phyloP scores from a whole-genome alignment of 2,329 filamentous ascomycete species.

The Pseudopyricularia javanii region DNA sequence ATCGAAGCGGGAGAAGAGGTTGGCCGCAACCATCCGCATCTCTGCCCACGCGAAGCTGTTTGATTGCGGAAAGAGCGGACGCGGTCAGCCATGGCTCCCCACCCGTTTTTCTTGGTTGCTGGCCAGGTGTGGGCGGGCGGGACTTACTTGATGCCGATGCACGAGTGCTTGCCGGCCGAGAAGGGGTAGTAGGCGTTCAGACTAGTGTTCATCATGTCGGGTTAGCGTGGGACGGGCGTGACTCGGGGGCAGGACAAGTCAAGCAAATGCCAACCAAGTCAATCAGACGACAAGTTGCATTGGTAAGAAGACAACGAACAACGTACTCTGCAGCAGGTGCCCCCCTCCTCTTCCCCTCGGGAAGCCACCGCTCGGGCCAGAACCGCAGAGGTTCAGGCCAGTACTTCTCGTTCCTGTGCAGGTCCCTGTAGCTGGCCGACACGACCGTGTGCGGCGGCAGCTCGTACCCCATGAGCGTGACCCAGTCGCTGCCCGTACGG shows the following conservation, averaged over 20 bases:
- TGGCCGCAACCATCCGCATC: slow-evolving; percentile 12
- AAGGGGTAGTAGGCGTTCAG: slow-evolving; percentile 1
- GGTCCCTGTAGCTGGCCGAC: neutral
- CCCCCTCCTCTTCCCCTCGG: neutral
- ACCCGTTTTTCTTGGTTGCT: no score
- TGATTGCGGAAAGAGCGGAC: no score
- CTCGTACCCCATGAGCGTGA: neutral
- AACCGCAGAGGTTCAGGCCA: neutral
- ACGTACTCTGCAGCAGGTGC: neutral
- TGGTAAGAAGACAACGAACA: neutral
- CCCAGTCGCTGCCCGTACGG: neutral
- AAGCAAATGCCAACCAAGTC: no score
- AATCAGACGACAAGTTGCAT: no score
- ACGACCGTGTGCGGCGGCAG: neutral
- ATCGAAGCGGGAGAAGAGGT: slow-evolving; percentile 11
- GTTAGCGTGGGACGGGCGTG: no score
- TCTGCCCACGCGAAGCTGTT: slow-evolving; percentile 12
- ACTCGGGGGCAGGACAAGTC: no score
- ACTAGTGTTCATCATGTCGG: no score
- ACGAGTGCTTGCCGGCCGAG: slow-evolving; percentile 12
- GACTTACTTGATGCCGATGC: slow-evolving; percentile 12
- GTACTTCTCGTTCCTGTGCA: neutral
- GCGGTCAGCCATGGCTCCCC: neutral
- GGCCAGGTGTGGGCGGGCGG: neutral
- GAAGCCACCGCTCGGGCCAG: neutral